phyloP scores from a whole-genome alignment of 1,139 yeast genomes.

The Arxiozyma bovina region DNA sequence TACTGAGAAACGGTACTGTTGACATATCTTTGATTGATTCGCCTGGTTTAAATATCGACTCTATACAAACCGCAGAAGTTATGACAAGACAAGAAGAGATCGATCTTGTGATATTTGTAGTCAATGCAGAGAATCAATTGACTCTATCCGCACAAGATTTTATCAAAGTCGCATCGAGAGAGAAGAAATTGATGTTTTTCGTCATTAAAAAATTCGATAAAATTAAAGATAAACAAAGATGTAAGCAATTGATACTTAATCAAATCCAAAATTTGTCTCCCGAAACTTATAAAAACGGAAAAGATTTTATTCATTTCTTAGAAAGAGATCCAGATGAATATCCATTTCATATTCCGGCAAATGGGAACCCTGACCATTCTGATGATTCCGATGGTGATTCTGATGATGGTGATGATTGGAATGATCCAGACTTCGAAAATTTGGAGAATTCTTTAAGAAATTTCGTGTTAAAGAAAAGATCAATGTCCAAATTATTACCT shows the following conservation, averaged over 20 bases:
- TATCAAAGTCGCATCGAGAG: conserved; percentile 82
- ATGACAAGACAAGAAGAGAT: conserved; percentile 96
- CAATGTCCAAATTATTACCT: conserved; percentile 82
- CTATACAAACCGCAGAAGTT: conserved; percentile 89
- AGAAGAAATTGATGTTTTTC: conserved; percentile 83
- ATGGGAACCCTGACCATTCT: conserved; percentile 12
- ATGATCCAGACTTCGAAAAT: conserved; percentile 63
- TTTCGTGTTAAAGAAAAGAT: conserved; percentile 81
- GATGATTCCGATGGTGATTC: conserved; percentile 32
- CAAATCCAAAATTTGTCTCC: conserved; percentile 88
- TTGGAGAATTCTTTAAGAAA: conserved; percentile 78
- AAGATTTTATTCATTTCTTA: conserved; percentile 91
- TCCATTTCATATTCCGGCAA: conserved; percentile 22
- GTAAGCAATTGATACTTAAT: conserved; percentile 65
- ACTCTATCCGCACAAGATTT: conserved; percentile 92
- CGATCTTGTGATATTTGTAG: conserved; percentile 92
- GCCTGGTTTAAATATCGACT: conserved; percentile 91
- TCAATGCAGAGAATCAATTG: conserved; percentile 91
- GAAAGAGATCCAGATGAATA: conserved; percentile 24
- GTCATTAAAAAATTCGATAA: conserved; percentile 89
- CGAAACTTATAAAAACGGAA: conserved; percentile 77
- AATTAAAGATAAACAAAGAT: conserved; percentile 69
- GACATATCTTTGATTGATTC: conserved; percentile 93
- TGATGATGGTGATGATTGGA: conserved; percentile 33
- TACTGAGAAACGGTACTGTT: conserved; percentile 81